Evolutionary conservation across 352 stramenopile species (phyloP), one percentile per base, ranked within the genome.

Genomic region (Phytophthora brassicae): DNA sequence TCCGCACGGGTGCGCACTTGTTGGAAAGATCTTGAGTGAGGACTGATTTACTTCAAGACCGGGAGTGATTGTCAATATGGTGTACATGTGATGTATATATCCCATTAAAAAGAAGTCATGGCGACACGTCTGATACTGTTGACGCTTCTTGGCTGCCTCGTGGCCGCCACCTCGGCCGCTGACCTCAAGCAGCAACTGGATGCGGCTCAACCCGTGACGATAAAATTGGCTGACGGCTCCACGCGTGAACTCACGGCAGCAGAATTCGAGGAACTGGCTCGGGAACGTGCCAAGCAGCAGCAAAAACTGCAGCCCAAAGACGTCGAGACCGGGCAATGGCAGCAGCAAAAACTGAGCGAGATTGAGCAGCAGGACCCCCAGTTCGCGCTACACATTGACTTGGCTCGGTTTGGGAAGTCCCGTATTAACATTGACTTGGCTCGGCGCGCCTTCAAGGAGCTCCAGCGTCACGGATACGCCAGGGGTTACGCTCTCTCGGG

Each of bases 391-490:
- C 70, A 79, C 26, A 88, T 89, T 26, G 60, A 59, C 17, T 19
- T 88, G 33, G 68, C 79, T 2, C 39, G 66, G 52, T n/a, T n/a
- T n/a, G n/a, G n/a, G n/a, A n/a, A n/a, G n/a, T n/a, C n/a, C n/a
- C n/a, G n/a, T n/a, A n/a, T n/a, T n/a, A n/a, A 79, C 26, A 88
- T 89, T 26, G 60, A 59, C 17, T 19, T 88, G 33, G 68, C 79
- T 2, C 39, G 66, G 52, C 66, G 72, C 20, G 75, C 74, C 28
- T 88, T 91, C 43, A 50, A 29, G 20, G 76, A 80, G 59, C 66
- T 91, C 11, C 75, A 89, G 63, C 66, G 69, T 16, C 75, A 82
- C 55, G 79, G 82, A 6, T 86, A 88, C 57, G 82, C 82, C 3
- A 71, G 66, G 22, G 77, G 74, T 5, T 88, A 84, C 60, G 26